Percentiles rank a stretch among this genome's conserved stretches.
Conservation (phyloP, 148 eudicot species). For the Vaccinium myrtillus region DNA sequence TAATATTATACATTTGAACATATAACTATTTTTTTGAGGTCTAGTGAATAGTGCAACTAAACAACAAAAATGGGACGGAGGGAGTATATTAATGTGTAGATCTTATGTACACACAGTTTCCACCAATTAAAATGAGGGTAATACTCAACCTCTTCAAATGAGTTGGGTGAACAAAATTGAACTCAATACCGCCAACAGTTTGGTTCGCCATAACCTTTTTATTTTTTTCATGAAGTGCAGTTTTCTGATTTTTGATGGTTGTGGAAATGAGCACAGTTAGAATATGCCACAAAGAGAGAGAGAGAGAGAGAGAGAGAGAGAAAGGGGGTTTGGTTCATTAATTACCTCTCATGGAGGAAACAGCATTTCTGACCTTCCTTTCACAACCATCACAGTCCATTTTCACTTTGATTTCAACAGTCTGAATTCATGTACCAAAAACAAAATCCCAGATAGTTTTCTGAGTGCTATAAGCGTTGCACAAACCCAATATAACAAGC, state of each 20-base stretch:
- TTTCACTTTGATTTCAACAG: constrained; percentile 54
- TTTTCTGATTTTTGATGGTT: not conserved
- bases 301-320: not conserved
- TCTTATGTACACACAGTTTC: too few species aligned
- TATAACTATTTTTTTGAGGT: too few species aligned
- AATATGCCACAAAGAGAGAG: not conserved
- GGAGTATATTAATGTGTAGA: too few species aligned
- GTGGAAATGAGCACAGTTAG: not conserved
- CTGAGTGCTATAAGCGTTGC: not conserved
- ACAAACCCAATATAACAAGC: not conserved
- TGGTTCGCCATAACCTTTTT: not conserved
- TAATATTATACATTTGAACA: too few species aligned
- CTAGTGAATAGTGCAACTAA: too few species aligned
- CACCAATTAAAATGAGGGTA: too few species aligned
- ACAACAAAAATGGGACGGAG: too few species aligned
- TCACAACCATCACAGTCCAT: constrained; percentile 64
- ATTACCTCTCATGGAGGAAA: constrained; percentile 43
- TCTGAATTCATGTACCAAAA: constrained; percentile 22
- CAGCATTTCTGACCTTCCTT: constrained; percentile 42
- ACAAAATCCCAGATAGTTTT: not conserved
- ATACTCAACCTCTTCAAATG: too few species aligned
- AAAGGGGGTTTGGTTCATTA: not conserved
- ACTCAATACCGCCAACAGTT: not conserved
- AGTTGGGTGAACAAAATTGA: too few species aligned
- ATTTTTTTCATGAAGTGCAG: not conserved